Evolutionary conservation across 2,329 filamentous ascomycete genomes (phyloP).

Genomic region (Davidsoniella virescens): DNA sequence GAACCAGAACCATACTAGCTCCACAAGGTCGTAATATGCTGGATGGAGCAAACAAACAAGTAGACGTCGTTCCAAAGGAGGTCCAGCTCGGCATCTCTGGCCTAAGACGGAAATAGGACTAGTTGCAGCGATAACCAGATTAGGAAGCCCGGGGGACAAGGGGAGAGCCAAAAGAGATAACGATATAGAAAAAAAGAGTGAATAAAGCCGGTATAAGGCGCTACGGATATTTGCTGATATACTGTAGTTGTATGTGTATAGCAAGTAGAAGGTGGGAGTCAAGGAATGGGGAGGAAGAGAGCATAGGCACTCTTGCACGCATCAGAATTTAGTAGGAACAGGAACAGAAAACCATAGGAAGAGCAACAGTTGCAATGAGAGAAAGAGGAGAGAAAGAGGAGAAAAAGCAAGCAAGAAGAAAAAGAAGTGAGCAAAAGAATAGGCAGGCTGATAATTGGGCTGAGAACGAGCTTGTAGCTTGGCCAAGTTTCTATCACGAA

Average conservation of each 20-base stretch:
- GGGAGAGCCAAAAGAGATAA: not conserved
- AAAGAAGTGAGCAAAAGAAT: not conserved
- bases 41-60: too few relatives aligned
- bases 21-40: too few relatives aligned
- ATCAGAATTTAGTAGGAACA: not conserved
- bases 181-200: too few relatives aligned
- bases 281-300: not conserved
- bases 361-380: not conserved
- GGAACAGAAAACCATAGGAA: not conserved
- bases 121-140: too few relatives aligned
- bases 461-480: too few relatives aligned
- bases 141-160: not conserved
- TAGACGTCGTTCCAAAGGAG: too few relatives aligned
- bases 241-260: not conserved
- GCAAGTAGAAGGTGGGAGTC: not conserved
- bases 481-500: too few relatives aligned
- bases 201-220: too few relatives aligned
- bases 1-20: too few relatives aligned
- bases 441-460: not conserved
- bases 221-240: too few relatives aligned
- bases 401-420: not conserved
- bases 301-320: not conserved
- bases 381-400: not conserved
- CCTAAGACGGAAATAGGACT: too few relatives aligned
- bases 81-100: too few relatives aligned